phyloP scores from a whole-genome alignment of 495 filamentous ascomycete genomes.

The Cladorrhinum samala region DNA sequence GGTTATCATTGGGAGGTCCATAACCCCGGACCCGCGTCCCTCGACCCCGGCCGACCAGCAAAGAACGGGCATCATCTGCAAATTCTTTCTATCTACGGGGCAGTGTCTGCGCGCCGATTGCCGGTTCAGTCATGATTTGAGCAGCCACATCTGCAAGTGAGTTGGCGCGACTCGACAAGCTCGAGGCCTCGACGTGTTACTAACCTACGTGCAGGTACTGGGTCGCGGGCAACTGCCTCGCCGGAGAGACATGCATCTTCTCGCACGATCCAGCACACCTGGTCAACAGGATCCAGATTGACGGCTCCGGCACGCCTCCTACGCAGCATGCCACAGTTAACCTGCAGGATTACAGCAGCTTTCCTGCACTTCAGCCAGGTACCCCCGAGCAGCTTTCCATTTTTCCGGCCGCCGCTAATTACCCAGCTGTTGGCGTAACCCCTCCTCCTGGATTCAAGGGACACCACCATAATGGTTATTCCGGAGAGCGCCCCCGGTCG shows the following conservation, averaged over 20 bases:
- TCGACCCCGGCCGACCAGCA: conserved; percentile 64
- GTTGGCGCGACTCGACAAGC: conserved; percentile 30
- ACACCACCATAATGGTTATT: conserved; percentile 36
- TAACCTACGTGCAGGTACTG: conserved; percentile 63
- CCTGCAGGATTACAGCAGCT: conserved; percentile 82
- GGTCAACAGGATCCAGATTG: conserved; percentile 60
- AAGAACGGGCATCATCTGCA: conserved; percentile 84
- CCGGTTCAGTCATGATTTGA: conserved; percentile 93
- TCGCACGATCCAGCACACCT: conserved; percentile 88
- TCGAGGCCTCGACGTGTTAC: conserved; percentile 11
- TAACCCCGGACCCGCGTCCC: conserved; percentile 64
- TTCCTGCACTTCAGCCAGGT: conserved; percentile 68
- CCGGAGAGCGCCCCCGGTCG: conserved; percentile 65
- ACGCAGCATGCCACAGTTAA: conserved; percentile 61
- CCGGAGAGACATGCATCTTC: conserved; percentile 91
- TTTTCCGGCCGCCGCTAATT: conserved; percentile 49
- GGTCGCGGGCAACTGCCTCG: conserved; percentile 93
- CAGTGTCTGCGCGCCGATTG: conserved; percentile 93
- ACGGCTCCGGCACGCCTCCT: conserved; percentile 56
- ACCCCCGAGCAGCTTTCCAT: conserved; percentile 52
- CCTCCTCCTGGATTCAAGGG: conserved; percentile 60
- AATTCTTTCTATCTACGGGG: conserved; percentile 89
- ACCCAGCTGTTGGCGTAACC: conserved; percentile 44
- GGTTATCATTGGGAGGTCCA: conserved; percentile 82
- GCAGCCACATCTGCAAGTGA: conserved; percentile 96